phyloP scores from a whole-genome alignment of 2,329 filamentous ascomycete species.

The Sphaceloma murrayae region DNA sequence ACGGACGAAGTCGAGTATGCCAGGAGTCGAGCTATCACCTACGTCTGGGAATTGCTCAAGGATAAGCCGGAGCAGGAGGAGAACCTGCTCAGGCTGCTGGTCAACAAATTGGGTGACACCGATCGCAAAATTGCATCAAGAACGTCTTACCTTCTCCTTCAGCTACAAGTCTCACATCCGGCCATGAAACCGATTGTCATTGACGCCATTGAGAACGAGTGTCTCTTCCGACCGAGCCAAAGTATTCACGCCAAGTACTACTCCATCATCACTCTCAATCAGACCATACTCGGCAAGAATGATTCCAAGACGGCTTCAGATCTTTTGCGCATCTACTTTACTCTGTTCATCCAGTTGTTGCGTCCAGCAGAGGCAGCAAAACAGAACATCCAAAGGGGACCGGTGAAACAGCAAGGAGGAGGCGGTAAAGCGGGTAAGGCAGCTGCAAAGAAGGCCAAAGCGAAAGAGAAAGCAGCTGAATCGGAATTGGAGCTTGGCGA shows the following conservation, averaged over 20 bases:
- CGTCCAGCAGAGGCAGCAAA: conserved; percentile 48
- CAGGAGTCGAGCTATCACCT: conserved; percentile 75
- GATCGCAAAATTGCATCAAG: conserved; percentile 93
- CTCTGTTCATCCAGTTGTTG: conserved; percentile 71
- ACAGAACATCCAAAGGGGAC: conserved; percentile 22
- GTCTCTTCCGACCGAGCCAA: conserved; percentile 79
- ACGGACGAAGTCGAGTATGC: conserved; percentile 94
- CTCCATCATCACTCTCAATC: conserved; percentile 91
- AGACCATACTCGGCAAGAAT: conserved; percentile 80
- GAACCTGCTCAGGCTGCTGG: conserved; percentile 78
- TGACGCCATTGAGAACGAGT: conserved; percentile 73
- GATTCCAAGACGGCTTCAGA: conserved; percentile 73
- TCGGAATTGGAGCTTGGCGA: conserved; percentile 62
- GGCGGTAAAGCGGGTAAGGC: conserved; percentile 40
- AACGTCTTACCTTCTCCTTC: conserved; percentile 85
- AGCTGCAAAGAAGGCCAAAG: conserved; percentile 32
- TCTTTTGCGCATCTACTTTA: conserved; percentile 85
- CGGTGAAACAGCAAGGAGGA: conserved; percentile 40
- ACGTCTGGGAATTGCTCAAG: conserved; percentile 81
- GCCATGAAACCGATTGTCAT: conserved; percentile 89
- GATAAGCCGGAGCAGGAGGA: conserved; percentile 97
- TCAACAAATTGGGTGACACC: conserved; percentile 94
- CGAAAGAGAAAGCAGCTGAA: conserved; percentile 34
- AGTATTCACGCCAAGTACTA: conserved; percentile 87
- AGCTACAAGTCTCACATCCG: conserved; percentile 79